A percentile compares a stretch with the other conserved stretches of the same genome.
phyloP scores from a whole-genome alignment of 1,284 basidiomycete species.

The Trichosporon ovoides region DNA sequence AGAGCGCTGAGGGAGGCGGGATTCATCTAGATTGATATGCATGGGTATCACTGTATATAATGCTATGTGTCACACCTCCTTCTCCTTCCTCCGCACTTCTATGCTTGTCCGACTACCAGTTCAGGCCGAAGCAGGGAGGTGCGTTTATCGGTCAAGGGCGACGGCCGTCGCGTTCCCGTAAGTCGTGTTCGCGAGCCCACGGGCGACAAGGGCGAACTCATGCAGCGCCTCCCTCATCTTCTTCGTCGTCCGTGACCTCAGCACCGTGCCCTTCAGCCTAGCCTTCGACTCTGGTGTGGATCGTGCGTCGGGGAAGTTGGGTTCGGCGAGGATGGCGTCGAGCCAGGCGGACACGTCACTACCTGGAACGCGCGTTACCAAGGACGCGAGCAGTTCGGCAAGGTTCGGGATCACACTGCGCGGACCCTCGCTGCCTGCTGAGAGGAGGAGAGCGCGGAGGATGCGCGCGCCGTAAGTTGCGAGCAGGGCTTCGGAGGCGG shows the following conservation, averaged over 20 bases:
- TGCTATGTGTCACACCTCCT: neutral
- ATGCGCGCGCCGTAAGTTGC: slow-evolving; percentile 62
- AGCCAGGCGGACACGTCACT: slow-evolving; percentile 63
- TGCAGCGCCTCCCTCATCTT: slow-evolving; percentile 50
- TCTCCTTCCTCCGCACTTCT: neutral
- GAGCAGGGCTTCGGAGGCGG: slow-evolving; percentile 50
- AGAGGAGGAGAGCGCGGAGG: slow-evolving; percentile 65
- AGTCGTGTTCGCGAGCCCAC: slow-evolving; percentile 46
- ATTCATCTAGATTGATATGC: slow-evolving; percentile 11
- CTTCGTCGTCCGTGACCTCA: slow-evolving; percentile 49
- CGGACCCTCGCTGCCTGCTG: slow-evolving; percentile 74
- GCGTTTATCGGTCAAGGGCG: too few relatives aligned
- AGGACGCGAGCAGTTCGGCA: slow-evolving; percentile 66
- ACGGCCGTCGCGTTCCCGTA: slow-evolving; percentile 48
- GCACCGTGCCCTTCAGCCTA: slow-evolving; percentile 65
- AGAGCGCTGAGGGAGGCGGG: slow-evolving; percentile 16
- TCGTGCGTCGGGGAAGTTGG: slow-evolving; percentile 41
- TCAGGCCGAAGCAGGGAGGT: too few relatives aligned
- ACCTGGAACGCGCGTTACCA: slow-evolving; percentile 56
- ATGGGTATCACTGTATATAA: neutral
- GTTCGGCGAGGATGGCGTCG: slow-evolving; percentile 60
- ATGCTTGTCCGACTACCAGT: neutral
- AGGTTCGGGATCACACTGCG: slow-evolving; percentile 75
- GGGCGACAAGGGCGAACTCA: slow-evolving; percentile 48
- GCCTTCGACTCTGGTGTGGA: slow-evolving; percentile 62